These are phyloP conservation scores for Populus tomentosa DNA, from an alignment of 441 rosid genomes.

Conservation along the genomic window DNA sequence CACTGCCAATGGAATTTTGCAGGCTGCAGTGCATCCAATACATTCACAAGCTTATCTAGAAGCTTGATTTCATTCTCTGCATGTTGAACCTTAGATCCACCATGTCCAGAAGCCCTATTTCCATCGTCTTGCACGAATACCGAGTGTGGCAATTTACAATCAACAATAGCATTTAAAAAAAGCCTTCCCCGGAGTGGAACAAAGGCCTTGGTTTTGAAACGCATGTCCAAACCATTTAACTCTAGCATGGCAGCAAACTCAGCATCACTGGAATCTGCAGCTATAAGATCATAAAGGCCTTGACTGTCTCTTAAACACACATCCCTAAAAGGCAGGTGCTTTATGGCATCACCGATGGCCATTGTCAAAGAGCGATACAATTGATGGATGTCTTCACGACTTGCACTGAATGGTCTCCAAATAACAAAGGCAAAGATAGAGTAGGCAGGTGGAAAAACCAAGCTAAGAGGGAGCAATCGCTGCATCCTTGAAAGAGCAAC, in stretches of 20 bases:
- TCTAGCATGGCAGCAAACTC: slow-evolving; percentile 78
- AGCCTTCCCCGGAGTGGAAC: slow-evolving; percentile 93
- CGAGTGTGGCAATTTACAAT: slow-evolving; percentile 64
- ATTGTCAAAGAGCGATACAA: slow-evolving; percentile 66
- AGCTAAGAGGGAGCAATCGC: slow-evolving; percentile 73
- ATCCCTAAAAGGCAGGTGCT: slow-evolving; percentile 85
- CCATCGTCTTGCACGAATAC: slow-evolving; percentile 48
- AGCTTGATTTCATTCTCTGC: slow-evolving; percentile 65
- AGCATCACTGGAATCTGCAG: slow-evolving; percentile 80
- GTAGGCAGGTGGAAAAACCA: slow-evolving; percentile 95
- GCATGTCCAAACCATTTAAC: slow-evolving; percentile 67
- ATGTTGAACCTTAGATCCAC: slow-evolving; percentile 46
- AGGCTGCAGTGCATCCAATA: slow-evolving; percentile 84
- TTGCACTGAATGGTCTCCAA: slow-evolving; percentile 72
- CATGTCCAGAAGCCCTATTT: slow-evolving; percentile 43
- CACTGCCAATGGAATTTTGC: slow-evolving; percentile 99
- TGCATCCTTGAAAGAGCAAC: slow-evolving; percentile 97
- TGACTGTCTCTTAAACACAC: slow-evolving; percentile 84
- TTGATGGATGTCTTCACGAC: slow-evolving; percentile 78
- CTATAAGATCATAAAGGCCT: slow-evolving; percentile 82
- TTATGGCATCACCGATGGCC: slow-evolving; percentile 78
- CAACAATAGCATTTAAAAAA: slow-evolving; percentile 81
- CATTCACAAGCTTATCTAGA: slow-evolving; percentile 74
- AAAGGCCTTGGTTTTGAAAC: slow-evolving; percentile 61
- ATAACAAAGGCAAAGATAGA: slow-evolving; percentile 75